Evolutionary conservation across 73 alveolate species (phyloP).

Genomic region (Paramecium pentaurelia): DNA sequence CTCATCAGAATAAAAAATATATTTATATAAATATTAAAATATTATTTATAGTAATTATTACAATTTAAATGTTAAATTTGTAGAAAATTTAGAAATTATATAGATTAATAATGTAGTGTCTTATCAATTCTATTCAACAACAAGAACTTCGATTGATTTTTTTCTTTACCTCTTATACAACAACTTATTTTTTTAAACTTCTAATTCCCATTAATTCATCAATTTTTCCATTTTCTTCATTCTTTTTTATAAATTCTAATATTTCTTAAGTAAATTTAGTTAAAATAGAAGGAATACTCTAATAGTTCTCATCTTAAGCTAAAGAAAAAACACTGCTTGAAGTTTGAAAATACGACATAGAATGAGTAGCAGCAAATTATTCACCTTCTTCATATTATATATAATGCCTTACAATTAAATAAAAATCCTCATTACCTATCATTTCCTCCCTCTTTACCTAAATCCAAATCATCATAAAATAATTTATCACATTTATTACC

Average conservation of each 20-base stretch:
- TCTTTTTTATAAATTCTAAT: background rate
- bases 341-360: background rate
- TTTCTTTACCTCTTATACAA: background rate
- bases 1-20: conserved; percentile 12
- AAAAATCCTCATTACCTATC: background rate
- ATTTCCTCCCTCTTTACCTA: background rate
- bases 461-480: background rate
- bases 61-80: background rate
- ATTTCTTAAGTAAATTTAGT: background rate
- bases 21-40: background rate
- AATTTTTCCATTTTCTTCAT: background rate
- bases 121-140: background rate
- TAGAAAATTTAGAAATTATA: background rate
- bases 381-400: conserved; percentile 36
- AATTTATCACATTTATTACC: conserved; percentile 36
- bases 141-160: background rate
- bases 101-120: background rate
- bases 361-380: conserved; percentile 31
- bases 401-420: background rate
- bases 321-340: background rate
- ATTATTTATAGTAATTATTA: background rate
- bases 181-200: background rate
- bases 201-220: background rate
- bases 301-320: background rate
- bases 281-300: background rate